Evolutionary conservation across 345 rosid genomes (phyloP).

Genomic region (Microcos paniculata): DNA sequence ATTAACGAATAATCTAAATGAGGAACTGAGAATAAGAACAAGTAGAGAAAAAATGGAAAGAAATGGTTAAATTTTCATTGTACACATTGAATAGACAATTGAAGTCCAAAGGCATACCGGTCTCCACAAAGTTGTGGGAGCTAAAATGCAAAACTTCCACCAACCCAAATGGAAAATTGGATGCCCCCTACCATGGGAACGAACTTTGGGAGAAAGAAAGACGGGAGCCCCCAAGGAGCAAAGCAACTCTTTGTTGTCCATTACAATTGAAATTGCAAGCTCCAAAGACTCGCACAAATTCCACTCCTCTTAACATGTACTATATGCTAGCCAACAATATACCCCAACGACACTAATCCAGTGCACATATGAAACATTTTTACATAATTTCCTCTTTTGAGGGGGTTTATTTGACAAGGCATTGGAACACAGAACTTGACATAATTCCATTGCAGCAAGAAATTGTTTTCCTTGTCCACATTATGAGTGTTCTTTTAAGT

Average conservation of each 20-base stretch:
- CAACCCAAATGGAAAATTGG: slow-evolving; percentile 22
- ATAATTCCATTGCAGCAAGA: slow-evolving; percentile 19
- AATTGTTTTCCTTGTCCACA: slow-evolving; percentile 13
- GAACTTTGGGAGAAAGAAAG: slow-evolving; percentile 11
- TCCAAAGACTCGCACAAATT: slow-evolving; percentile 12
- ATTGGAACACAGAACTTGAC: slow-evolving; percentile 16
- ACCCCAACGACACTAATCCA: slow-evolving; percentile 23
- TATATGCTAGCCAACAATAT: slow-evolving; percentile 20
- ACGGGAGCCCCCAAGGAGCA: slow-evolving; percentile 22
- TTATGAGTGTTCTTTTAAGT: slow-evolving; percentile 23
- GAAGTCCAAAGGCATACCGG: slow-evolving; percentile 26
- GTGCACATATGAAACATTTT: background rate
- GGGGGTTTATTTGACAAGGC: slow-evolving; percentile 28
- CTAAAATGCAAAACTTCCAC: slow-evolving; percentile 31
- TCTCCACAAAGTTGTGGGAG: slow-evolving; percentile 31
- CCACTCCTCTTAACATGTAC: slow-evolving; percentile 10
- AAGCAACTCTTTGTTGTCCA: slow-evolving; percentile 17
- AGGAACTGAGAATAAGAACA: slow-evolving; percentile 1
- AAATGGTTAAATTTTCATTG: slow-evolving; percentile 31
- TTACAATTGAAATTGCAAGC: slow-evolving; percentile 32
- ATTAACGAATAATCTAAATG: background rate
- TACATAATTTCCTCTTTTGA: slow-evolving; percentile 20
- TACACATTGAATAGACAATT: slow-evolving; percentile 36
- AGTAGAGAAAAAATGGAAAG: background rate
- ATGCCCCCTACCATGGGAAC: slow-evolving; percentile 16